These are phyloP conservation scores for Raddia distichophylla DNA, from an alignment of 176 grass and related monocot species.

Conservation along the genomic window DNA sequence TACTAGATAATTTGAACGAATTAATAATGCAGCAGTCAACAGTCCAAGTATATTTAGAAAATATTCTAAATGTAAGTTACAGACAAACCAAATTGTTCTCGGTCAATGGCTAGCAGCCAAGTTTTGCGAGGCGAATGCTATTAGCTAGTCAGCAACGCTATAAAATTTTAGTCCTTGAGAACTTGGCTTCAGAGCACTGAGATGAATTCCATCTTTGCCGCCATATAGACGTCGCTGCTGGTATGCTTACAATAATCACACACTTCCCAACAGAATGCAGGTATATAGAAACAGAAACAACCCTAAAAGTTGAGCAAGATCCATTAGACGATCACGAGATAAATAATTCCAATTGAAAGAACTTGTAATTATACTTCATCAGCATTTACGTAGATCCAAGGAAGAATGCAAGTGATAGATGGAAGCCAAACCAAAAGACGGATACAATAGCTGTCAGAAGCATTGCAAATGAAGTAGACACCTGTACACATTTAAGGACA, in stretches of 20 bases:
- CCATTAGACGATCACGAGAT: neutral
- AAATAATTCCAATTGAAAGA: neutral
- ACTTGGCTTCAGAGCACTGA: neutral
- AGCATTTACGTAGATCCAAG: conserved; percentile 78
- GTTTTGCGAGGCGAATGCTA: neutral
- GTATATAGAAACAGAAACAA: conserved; percentile 64
- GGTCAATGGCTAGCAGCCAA: neutral
- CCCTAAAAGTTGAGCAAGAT: conserved; percentile 37
- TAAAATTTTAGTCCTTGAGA: neutral
- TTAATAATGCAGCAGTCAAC: no score
- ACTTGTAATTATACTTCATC: neutral
- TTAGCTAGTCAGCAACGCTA: neutral
- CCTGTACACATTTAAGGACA: conserved; percentile 44
- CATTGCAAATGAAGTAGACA: conserved; percentile 94
- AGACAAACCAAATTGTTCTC: no score
- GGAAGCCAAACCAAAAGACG: conserved; percentile 68
- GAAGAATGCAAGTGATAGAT: conserved; percentile 84
- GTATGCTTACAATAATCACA: neutral
- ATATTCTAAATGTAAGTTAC: no score
- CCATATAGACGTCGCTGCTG: neutral
- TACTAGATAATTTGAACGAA: no score
- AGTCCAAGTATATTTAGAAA: no score
- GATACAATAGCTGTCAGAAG: conserved; percentile 82
- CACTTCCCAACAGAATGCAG: conserved; percentile 57
- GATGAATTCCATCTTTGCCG: neutral